A percentile compares a stretch with the other conserved stretches of the same genome.
Evolutionary conservation across 768 basidiomycete species (phyloP).

Genomic region (Hygrocybe coccinea): DNA sequence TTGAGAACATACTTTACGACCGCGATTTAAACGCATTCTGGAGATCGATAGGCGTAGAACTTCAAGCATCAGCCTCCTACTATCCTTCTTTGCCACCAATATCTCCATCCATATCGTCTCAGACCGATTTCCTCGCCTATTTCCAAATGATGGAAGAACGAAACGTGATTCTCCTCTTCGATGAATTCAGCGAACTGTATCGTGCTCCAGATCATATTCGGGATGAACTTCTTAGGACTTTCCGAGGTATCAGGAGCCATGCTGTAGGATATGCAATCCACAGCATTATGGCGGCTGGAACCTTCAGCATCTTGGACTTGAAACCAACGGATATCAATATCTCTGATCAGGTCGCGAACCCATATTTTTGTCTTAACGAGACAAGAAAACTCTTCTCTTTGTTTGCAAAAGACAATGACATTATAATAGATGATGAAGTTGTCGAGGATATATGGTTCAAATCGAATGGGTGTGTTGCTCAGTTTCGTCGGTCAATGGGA

Average conservation of each 20-base stretch:
- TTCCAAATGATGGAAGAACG: slow-evolving; percentile 2
- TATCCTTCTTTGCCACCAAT: neutral
- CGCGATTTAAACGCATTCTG: slow-evolving; percentile 6
- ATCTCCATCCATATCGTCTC: slow-evolving; percentile 9
- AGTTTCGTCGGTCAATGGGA: slow-evolving; percentile 4
- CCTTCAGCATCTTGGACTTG: slow-evolving; percentile 12
- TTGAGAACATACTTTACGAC: slow-evolving; percentile 3
- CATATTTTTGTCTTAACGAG: slow-evolving; percentile 9
- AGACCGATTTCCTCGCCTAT: slow-evolving; percentile 3
- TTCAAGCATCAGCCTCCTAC: neutral
- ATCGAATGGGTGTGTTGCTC: slow-evolving; percentile 9
- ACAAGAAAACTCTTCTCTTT: slow-evolving; percentile 5
- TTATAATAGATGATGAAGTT: slow-evolving; percentile 5
- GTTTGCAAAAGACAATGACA: slow-evolving; percentile 2
- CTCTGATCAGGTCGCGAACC: slow-evolving; percentile 4
- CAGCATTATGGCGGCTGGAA: slow-evolving; percentile 11
- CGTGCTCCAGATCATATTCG: neutral
- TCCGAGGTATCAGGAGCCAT: slow-evolving; percentile 9
- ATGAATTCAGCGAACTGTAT: slow-evolving; percentile 13
- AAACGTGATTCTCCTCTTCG: slow-evolving; percentile 12
- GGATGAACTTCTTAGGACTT: slow-evolving; percentile 9
- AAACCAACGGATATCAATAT: slow-evolving; percentile 1
- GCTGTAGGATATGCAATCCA: neutral
- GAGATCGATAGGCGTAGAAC: slow-evolving; percentile 6
- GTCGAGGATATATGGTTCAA: slow-evolving; percentile 12